A percentile compares a stretch with the other conserved stretches of the same genome.
Evolutionary conservation across 495 filamentous ascomycete species (phyloP).

Genomic region (Neurospora sp.): DNA sequence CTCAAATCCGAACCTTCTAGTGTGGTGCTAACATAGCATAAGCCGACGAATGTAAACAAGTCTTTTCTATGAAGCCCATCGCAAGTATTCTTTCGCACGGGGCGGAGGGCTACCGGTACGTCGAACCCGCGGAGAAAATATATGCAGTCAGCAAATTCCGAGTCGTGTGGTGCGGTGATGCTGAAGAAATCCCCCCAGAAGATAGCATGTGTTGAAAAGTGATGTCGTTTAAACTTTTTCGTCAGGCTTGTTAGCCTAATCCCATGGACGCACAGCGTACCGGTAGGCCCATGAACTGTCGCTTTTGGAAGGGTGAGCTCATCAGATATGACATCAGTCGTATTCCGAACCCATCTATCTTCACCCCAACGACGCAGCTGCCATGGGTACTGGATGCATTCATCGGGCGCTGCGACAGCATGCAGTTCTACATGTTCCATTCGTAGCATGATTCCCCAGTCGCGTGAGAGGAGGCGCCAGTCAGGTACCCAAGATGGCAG

Average conservation of each 20-base stretch:
- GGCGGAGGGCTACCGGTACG: slow-evolving; percentile 6
- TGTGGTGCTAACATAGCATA: slow-evolving; percentile 1
- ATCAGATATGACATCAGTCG: background rate
- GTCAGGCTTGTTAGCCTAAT: slow-evolving; percentile 7
- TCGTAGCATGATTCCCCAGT: slow-evolving; percentile 10
- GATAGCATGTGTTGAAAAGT: background rate
- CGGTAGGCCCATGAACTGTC: slow-evolving; percentile 6
- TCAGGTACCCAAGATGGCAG: slow-evolving; percentile 18
- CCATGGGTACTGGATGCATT: background rate
- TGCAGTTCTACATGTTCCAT: background rate
- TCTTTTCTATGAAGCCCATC: background rate
- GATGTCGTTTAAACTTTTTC: background rate
- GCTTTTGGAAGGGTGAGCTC: background rate
- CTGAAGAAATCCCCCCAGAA: slow-evolving; percentile 1
- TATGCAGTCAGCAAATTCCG: background rate
- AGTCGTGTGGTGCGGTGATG: slow-evolving; percentile 1
- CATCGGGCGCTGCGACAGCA: background rate
- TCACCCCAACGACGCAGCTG: background rate
- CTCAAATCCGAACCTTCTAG: background rate
- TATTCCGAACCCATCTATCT: background rate
- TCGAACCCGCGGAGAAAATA: slow-evolving; percentile 9
- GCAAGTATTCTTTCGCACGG: background rate
- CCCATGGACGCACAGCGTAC: slow-evolving; percentile 4
- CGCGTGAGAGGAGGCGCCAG: slow-evolving; percentile 7
- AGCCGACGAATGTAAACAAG: slow-evolving; percentile 9